Percentiles rank a stretch among this genome's conserved stretches.
Conservation (phyloP, 2,329 filamentous ascomycete species). For the Cyphellophora attinorum region DNA sequence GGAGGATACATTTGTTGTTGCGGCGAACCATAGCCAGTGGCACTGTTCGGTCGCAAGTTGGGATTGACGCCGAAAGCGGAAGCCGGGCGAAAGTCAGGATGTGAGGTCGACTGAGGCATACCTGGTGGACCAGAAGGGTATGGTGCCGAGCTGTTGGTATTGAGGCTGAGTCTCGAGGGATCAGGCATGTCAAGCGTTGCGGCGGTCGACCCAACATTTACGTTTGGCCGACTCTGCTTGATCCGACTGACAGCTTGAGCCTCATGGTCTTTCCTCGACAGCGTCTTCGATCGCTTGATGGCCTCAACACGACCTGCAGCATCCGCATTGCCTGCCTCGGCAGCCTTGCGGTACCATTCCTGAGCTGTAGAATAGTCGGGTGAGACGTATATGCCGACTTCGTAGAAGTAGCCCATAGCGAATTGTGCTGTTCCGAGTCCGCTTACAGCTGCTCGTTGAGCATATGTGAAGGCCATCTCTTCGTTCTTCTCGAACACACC, state of each 20-base stretch:
- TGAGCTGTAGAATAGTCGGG: constrained; percentile 73
- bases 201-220: constrained; percentile 24
- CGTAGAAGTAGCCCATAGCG: constrained; percentile 92
- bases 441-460: constrained; percentile 70
- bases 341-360: constrained; percentile 83
- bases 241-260: constrained; percentile 81
- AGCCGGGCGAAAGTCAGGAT: constrained; percentile 30
- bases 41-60: constrained; percentile 33
- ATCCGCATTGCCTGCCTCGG: constrained; percentile 85
- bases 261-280: constrained; percentile 88
- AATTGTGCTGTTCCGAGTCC: constrained; percentile 89
- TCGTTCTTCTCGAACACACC: constrained; percentile 92
- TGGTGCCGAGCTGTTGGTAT: constrained; percentile 15
- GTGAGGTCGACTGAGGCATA: constrained; percentile 19
- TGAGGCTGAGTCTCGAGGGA: constrained; percentile 31
- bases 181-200: constrained; percentile 39
- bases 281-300: constrained; percentile 68
- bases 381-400: constrained; percentile 88
- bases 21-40: constrained; percentile 14
- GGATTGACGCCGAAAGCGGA: constrained; percentile 41
- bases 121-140: constrained; percentile 25
- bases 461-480: constrained; percentile 82
- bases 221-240: constrained; percentile 52
- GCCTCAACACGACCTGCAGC: constrained; percentile 73
- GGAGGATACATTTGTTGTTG: constrained; percentile 11